Conservation (phyloP, 2,329 filamentous ascomycete species). For the Aureobasidium uvarum region DNA sequence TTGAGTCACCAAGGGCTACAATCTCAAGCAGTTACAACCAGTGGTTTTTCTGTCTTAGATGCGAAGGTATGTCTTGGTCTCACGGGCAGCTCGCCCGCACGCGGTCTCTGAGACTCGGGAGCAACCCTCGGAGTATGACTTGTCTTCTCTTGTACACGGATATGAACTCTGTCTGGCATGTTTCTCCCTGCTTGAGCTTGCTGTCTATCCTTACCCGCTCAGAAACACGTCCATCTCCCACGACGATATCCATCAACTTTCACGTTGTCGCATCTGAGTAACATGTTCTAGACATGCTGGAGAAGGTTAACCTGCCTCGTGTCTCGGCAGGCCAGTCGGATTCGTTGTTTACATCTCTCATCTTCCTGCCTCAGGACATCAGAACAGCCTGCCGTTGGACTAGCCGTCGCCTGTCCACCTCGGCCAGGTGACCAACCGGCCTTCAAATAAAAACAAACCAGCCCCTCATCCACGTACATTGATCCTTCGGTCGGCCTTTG, state of each 20-base stretch:
- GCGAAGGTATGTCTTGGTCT: constrained; percentile 18
- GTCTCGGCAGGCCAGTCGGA: background rate
- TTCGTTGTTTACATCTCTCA: background rate
- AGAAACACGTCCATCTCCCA: constrained; percentile 15
- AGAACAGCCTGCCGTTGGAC: constrained; percentile 13
- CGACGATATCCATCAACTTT: constrained; percentile 9
- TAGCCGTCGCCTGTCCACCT: background rate
- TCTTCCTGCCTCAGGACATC: constrained; percentile 1
- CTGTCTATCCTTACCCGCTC: constrained; percentile 25
- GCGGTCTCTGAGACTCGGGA: constrained; percentile 16
- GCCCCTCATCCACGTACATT: background rate
- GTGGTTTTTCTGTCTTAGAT: constrained; percentile 13
- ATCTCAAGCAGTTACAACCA: constrained; percentile 19
- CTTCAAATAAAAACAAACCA: constrained; percentile 23
- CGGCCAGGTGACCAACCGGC: constrained; percentile 15
- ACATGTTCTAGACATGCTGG: constrained; percentile 26
- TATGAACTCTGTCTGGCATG: constrained; percentile 21
- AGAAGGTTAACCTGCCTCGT: constrained; percentile 21
- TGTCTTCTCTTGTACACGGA: constrained; percentile 5
- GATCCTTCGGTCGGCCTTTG: constrained; percentile 6
- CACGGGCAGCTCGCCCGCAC: constrained; percentile 21
- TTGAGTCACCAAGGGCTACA: constrained; percentile 10
- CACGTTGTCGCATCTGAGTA: constrained; percentile 25
- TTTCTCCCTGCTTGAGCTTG: constrained; percentile 13
- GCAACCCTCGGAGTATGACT: constrained; percentile 4